Conservation (phyloP, 768 basidiomycete genomes). For the Calocera cornea region DNA sequence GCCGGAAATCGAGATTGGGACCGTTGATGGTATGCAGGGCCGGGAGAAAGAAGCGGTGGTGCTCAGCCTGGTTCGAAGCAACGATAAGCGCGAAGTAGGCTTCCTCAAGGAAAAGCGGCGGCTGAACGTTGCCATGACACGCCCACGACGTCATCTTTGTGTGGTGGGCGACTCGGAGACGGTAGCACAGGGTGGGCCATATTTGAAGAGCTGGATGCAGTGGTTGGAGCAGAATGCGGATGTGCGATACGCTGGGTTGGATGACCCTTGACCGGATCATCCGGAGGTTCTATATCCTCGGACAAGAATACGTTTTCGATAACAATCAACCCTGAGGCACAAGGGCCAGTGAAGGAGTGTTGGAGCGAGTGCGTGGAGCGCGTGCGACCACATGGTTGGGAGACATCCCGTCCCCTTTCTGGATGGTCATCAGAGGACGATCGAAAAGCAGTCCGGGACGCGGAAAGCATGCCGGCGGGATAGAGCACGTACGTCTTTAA, state of each 20-base stretch:
- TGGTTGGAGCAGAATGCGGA: slow-evolving; percentile 89
- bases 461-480: no score
- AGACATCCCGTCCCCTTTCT: no score
- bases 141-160: slow-evolving; percentile 83
- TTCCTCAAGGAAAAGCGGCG: slow-evolving; percentile 88
- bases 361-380: no score
- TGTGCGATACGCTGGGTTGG: slow-evolving; percentile 62
- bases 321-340: background rate
- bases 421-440: no score
- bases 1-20: slow-evolving; percentile 70
- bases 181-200: slow-evolving; percentile 67
- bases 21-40: slow-evolving; percentile 95
- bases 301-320: background rate
- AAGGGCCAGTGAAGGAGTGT: no score
- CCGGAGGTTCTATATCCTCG: background rate
- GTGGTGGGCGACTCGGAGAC: slow-evolving; percentile 90
- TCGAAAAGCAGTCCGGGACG: no score
- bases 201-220: slow-evolving; percentile 75
- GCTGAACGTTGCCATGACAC: slow-evolving; percentile 89
- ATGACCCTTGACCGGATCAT: background rate
- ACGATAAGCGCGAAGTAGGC: slow-evolving; percentile 81
- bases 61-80: slow-evolving; percentile 84
- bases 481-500: no score
- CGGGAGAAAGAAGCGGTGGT: slow-evolving; percentile 90
- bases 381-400: no score